Base-by-base conservation (phyloP, 768 basidiomycete species). In the Imleria badia region DNA sequence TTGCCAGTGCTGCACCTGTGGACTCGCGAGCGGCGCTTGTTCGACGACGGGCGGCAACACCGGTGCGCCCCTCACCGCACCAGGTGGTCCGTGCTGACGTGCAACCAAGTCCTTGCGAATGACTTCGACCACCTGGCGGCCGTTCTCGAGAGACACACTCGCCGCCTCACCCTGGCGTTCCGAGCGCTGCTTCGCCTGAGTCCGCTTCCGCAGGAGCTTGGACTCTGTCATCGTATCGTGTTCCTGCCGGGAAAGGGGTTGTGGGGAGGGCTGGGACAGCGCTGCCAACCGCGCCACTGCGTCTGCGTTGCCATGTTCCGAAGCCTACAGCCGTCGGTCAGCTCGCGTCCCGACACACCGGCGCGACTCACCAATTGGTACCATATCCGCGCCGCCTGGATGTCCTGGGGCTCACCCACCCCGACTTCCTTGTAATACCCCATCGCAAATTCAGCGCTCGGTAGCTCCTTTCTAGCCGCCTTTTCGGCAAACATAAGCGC, bases 391-490 rank as follows among this genome's bases (percentile, higher is more conserved):
- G 94, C 91, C 8, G 75, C 75, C 1, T 78, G 79, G 35, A 91
- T 50, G 64, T 89, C 81, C 64, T 81, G 83, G 11, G 66, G 45
- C 1, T 86, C 84, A 0, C 93, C 94, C 7, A 98, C 88, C 2
- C 96, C 96, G 2, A 98, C 89, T 70, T 98, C 95, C 35, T 79
- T 80, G 67, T 96, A 98, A 67, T 98, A 98, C 1, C 95, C 96
- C 83, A 98, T 87, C 1, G 94, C 96, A 68, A 98, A 98, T 68
- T 94, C 90, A 0, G 92, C 96, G 52, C 81, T 86, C 1, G 90
- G 78, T 40, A 96, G 73, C 0, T 85, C 88, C 61, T 86, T 89
- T 44, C 75, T 67, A 0, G 88, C 87, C 0, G 90, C 88, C 72
- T 96, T 95, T 59, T 91, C 87, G 0, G 96, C 96, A 72, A 96